Evolutionary conservation across 345 rosid species (phyloP).

Genomic region (Acer saccharum): DNA sequence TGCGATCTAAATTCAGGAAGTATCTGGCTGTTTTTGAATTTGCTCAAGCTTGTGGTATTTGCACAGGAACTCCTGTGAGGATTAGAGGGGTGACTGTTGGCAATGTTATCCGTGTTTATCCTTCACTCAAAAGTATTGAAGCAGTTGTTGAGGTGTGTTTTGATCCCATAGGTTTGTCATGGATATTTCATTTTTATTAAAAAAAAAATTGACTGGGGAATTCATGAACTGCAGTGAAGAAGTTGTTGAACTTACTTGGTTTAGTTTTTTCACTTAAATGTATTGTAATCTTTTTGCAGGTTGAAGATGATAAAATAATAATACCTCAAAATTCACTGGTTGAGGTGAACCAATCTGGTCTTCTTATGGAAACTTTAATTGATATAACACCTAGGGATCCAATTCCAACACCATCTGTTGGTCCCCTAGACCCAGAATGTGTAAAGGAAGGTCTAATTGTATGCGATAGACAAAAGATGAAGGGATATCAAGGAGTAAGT

Average conservation of each 20-base stretch:
- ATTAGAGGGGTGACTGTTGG: conserved; percentile 98
- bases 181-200: conserved; percentile 1
- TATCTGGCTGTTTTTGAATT: conserved; percentile 84
- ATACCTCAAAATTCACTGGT: conserved; percentile 86
- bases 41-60: conserved; percentile 81
- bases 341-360: conserved; percentile 99
- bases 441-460: conserved; percentile 81
- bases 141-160: conserved; percentile 84
- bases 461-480: conserved; percentile 88
- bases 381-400: conserved; percentile 91
- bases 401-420: conserved; percentile 75
- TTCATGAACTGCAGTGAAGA: neutral
- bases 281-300: conserved; percentile 38
- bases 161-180: conserved; percentile 15
- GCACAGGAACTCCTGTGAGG: conserved; percentile 92
- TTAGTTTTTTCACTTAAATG: conserved; percentile 11
- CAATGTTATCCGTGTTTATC: conserved; percentile 79
- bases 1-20: conserved; percentile 83
- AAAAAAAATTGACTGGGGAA: neutral
- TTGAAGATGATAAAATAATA: conserved; percentile 93
- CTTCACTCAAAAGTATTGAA: conserved; percentile 88
- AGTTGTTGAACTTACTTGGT: neutral
- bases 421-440: conserved; percentile 83
- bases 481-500: conserved; percentile 91
- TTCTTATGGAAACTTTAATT: conserved; percentile 93